Percentiles rank a stretch among this genome's conserved stretches.
These are phyloP conservation scores for Mycena rosella DNA, from an alignment of 768 basidiomycete genomes.

Conservation along the genomic window DNA sequence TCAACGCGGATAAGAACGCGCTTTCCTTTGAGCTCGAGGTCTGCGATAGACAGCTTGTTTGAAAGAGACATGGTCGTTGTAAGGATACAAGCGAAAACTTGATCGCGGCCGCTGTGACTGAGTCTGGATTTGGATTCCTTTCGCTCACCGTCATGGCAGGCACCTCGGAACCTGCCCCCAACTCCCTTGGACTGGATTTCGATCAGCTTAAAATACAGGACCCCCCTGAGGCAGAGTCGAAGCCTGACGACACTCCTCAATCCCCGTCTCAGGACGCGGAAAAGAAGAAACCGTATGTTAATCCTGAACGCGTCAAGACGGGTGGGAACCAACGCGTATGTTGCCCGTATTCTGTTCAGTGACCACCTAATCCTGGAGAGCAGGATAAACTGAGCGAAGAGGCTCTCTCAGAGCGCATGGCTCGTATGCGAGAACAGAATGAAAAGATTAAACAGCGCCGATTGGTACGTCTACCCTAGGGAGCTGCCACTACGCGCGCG, in stretches of 20 bases:
- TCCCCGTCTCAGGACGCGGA: constrained; percentile 46
- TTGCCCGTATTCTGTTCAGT: constrained; percentile 25
- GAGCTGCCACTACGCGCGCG: constrained; percentile 13
- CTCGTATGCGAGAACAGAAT: constrained; percentile 77
- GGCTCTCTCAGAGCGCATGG: constrained; percentile 77
- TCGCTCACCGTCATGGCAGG: constrained; percentile 52
- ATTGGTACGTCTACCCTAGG: constrained; percentile 55
- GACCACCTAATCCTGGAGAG: constrained; percentile 13
- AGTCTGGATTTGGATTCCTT: constrained; percentile 34
- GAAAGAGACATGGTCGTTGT: constrained; percentile 84
- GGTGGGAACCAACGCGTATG: constrained; percentile 80
- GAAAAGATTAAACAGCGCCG: constrained; percentile 82
- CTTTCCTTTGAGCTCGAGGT: constrained; percentile 88
- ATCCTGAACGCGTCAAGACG: constrained; percentile 87
- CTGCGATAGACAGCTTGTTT: constrained; percentile 93
- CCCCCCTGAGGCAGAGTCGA: constrained; percentile 19
- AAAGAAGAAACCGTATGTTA: constrained; percentile 82
- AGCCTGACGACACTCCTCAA: constrained; percentile 28
- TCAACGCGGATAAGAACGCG: constrained; percentile 95
- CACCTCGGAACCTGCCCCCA: constrained; percentile 53
- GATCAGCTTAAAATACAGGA: constrained; percentile 59
- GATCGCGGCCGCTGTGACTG: background rate
- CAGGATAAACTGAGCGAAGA: constrained; percentile 80
- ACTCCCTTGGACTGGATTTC: constrained; percentile 82
- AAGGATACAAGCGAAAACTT: constrained; percentile 28